A percentile compares a stretch with the other conserved stretches of the same genome.
Evolutionary conservation across 306 rosid species (phyloP).

Genomic region (Glycine tomentella): DNA sequence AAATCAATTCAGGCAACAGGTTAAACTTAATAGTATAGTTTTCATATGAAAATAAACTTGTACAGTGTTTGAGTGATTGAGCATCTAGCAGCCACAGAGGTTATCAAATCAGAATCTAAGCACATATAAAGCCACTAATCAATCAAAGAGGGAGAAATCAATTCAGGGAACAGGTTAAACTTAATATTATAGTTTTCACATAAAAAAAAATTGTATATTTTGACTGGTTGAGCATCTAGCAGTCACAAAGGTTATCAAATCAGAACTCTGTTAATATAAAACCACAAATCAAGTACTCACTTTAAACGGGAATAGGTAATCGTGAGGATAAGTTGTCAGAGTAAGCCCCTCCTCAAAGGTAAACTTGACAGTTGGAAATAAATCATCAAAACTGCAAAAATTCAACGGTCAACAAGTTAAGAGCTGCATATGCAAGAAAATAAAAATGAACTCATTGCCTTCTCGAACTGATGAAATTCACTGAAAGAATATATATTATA

Average conservation of each 20-base stretch:
- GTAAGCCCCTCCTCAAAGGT: slow-evolving; percentile 61
- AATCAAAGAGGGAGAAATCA: background rate
- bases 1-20: background rate
- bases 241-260: slow-evolving; percentile 30
- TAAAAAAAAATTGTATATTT: background rate
- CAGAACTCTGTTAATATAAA: slow-evolving; percentile 20
- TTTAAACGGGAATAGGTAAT: slow-evolving; percentile 63
- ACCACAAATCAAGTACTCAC: slow-evolving; percentile 43
- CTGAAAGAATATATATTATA: slow-evolving; percentile 14
- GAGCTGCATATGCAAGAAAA: slow-evolving; percentile 33
- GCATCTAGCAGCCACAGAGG: slow-evolving; percentile 8
- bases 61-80: background rate
- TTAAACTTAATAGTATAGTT: slow-evolving; percentile 23
- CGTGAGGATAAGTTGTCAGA: slow-evolving; percentile 69
- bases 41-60: slow-evolving; percentile 30
- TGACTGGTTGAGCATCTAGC: slow-evolving; percentile 9
- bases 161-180: slow-evolving; percentile 10
- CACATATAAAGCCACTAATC: slow-evolving; percentile 24
- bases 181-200: background rate
- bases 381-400: slow-evolving; percentile 71
- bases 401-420: slow-evolving; percentile 30
- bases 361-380: slow-evolving; percentile 73
- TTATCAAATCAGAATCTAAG: no score
- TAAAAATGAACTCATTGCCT: slow-evolving; percentile 10
- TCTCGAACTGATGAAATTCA: slow-evolving; percentile 30